Evolutionary conservation across 257 asterid species (phyloP).

Genomic region (Solanum neorickii): DNA sequence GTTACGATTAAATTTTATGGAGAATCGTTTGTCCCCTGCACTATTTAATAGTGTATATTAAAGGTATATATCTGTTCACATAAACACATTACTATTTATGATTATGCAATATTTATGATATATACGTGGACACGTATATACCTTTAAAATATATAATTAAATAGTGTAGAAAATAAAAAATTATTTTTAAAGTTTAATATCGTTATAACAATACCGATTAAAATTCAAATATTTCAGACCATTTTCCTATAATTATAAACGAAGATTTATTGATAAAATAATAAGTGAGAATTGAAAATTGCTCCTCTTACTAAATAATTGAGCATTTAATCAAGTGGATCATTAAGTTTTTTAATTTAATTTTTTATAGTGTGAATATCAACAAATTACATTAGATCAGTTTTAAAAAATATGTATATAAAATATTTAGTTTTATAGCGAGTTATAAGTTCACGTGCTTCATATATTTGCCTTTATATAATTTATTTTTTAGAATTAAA

Average conservation of each 20-base stretch:
- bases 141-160: too few relatives aligned
- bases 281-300: not conserved
- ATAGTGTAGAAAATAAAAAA: rapidly evolving
- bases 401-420: not conserved
- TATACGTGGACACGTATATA: rapidly evolving
- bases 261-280: not conserved
- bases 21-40: too few relatives aligned
- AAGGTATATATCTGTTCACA: too few relatives aligned
- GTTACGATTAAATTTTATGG: too few relatives aligned
- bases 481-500: rapidly evolving
- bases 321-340: not conserved
- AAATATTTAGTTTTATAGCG: not conserved
- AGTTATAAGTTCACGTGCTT: not conserved
- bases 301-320: not conserved
- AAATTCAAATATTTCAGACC: too few relatives aligned
- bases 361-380: not conserved
- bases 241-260: too few relatives aligned
- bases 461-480: rapidly evolving
- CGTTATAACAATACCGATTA: too few relatives aligned
- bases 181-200: too few relatives aligned
- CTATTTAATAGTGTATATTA: too few relatives aligned
- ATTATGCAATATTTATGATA: too few relatives aligned
- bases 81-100: too few relatives aligned
- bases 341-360: not conserved
- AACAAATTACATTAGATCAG: too few relatives aligned